These are phyloP conservation scores for Kentomonas sorsogonicus DNA, from an alignment of 208 protist genomes.

Conservation along the genomic window DNA sequence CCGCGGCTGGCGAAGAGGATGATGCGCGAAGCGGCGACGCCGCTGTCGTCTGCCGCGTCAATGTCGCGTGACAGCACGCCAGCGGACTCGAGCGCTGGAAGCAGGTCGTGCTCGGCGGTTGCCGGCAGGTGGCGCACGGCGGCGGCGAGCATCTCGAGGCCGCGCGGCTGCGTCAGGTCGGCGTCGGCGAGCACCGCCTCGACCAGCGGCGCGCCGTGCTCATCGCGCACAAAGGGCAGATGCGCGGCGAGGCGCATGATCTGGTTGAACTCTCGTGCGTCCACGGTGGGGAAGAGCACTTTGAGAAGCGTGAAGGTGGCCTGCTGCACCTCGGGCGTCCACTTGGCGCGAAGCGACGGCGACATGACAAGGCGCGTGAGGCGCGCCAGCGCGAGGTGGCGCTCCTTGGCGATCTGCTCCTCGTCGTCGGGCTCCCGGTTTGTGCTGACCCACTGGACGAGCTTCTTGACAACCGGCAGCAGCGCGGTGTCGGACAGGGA, in stretches of 20 bases:
- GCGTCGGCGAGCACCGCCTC: conserved; percentile 39
- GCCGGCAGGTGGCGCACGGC: conserved; percentile 35
- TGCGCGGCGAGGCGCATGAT: conserved; percentile 43
- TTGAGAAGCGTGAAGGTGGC: conserved; percentile 56
- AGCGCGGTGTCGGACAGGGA: conserved; percentile 65
- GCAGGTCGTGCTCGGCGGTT: conserved; percentile 38
- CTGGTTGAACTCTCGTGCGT: conserved; percentile 67
- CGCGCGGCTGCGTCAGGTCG: conserved; percentile 36
- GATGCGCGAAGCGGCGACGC: conserved; percentile 42
- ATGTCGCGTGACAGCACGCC: conserved; percentile 22
- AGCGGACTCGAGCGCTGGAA: conserved; percentile 36
- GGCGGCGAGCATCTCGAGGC: conserved; percentile 56
- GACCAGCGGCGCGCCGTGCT: conserved; percentile 52
- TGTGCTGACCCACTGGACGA: conserved; percentile 84
- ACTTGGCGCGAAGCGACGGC: conserved; percentile 38
- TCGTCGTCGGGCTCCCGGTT: conserved; percentile 80
- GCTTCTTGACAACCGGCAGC: conserved; percentile 70
- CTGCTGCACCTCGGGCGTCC: conserved; percentile 75
- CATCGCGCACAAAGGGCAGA: conserved; percentile 56
- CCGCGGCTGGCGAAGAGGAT: conserved; percentile 46
- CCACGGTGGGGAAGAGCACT: conserved; percentile 60
- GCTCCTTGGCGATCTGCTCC: conserved; percentile 73
- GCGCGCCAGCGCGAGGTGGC: conserved; percentile 54
- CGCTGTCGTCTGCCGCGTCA: conserved; percentile 19
- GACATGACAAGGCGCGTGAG: conserved; percentile 43